phyloP scores from a whole-genome alignment of 169 alveolate genomes.

The Plasmodium yoelii region DNA sequence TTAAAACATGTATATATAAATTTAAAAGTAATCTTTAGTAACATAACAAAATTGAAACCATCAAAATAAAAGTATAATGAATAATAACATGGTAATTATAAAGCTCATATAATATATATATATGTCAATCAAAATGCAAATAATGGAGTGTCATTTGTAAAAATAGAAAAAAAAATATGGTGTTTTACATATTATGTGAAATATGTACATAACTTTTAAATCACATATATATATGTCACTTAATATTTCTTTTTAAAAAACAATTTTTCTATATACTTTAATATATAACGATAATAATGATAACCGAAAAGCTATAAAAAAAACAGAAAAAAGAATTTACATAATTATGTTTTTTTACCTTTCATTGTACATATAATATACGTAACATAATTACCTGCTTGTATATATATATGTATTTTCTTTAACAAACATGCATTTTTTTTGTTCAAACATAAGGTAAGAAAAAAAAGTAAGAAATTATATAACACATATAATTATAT shows the following conservation, averaged over 20 bases:
- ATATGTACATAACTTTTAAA: neutral
- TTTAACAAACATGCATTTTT: conserved; percentile 1
- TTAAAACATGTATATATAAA: conserved; percentile 23
- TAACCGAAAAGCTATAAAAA: no score
- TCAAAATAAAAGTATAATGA: conserved; percentile 14
- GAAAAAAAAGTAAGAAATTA: conserved; percentile 1
- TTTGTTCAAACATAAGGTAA: conserved; percentile 10
- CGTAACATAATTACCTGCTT: neutral
- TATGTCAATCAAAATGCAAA: conserved; percentile 25
- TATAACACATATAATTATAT: conserved; percentile 1
- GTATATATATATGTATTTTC: conserved; percentile 3
- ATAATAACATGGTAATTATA: neutral
- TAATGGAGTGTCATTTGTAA: neutral
- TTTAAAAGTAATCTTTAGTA: conserved; percentile 25
- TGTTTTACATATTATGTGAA: neutral
- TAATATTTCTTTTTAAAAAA: no score
- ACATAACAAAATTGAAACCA: conserved; percentile 57
- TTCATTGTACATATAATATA: neutral
- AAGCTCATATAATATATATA: conserved; percentile 11
- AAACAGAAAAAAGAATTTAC: neutral
- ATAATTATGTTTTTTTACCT: neutral
- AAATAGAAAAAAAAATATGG: neutral
- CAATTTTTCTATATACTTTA: no score
- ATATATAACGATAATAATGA: no score
- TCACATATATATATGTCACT: conserved; percentile 2